Percentiles rank a stretch among this genome's conserved stretches.
These are phyloP conservation scores for Septoria petroselini DNA, from an alignment of 2,329 filamentous ascomycete genomes.

Conservation along the genomic window DNA sequence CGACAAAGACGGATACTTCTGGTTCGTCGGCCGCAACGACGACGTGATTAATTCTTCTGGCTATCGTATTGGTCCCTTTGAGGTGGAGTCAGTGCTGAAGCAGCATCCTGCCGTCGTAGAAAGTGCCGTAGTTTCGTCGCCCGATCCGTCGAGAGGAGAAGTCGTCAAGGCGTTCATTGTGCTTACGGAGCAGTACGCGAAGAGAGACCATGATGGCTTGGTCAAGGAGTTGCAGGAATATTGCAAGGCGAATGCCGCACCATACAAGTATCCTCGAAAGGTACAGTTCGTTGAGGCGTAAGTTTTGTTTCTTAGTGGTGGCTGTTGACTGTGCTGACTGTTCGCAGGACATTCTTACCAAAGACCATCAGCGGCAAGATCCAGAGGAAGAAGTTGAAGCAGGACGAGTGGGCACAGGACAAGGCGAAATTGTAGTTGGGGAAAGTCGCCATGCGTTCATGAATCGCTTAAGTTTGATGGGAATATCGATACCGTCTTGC, in stretches of 20 bases:
- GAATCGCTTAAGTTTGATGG: no score
- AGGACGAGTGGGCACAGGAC: conserved; percentile 37
- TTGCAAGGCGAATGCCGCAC: conserved; percentile 43
- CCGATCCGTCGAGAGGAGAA: conserved; percentile 40
- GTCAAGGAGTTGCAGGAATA: conserved; percentile 41
- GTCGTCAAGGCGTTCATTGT: conserved; percentile 46
- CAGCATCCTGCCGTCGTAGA: conserved; percentile 42
- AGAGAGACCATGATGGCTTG: conserved; percentile 25
- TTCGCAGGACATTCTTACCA: conserved; percentile 36
- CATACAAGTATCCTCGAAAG: conserved; percentile 44
- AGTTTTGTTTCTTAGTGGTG: not conserved
- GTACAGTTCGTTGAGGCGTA: conserved; percentile 40
- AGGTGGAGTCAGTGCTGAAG: conserved; percentile 45
- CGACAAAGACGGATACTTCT: conserved; percentile 98
- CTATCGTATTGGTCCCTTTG: conserved; percentile 44
- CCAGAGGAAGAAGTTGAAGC: conserved; percentile 40
- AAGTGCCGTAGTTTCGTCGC: conserved; percentile 43
- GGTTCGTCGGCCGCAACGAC: conserved; percentile 96
- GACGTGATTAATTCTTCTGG: conserved; percentile 55
- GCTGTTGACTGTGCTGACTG: not conserved
- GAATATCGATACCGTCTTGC: no score
- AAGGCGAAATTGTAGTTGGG: conserved; percentile 28
- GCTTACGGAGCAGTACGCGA: conserved; percentile 31
- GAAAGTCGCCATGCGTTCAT: no score
- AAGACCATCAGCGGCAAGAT: conserved; percentile 41